A percentile compares a stretch with the other conserved stretches of the same genome.
These are phyloP conservation scores for Penicillium paneum DNA, from an alignment of 2,329 filamentous ascomycete species.

Conservation along the genomic window DNA sequence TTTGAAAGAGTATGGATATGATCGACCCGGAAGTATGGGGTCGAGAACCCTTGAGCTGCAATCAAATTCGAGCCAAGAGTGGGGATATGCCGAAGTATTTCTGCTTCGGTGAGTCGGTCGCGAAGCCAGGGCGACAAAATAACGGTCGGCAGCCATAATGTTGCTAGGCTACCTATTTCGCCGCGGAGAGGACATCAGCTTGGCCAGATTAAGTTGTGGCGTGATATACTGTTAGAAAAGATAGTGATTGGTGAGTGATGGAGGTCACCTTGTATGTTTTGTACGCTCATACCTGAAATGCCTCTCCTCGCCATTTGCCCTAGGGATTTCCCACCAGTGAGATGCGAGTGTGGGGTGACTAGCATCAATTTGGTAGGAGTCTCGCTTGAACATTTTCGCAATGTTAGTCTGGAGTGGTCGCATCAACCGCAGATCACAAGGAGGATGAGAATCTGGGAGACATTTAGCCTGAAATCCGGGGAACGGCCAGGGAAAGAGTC, in stretches of 20 bases:
- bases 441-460: background rate
- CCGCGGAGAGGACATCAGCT: conserved; percentile 16
- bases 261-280: conserved; percentile 6
- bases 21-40: background rate
- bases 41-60: background rate
- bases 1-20: background rate
- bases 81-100: conserved; percentile 10
- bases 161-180: conserved; percentile 11
- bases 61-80: background rate
- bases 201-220: background rate
- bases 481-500: background rate
- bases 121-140: background rate
- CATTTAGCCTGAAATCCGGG: conserved; percentile 9
- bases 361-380: background rate
- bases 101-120: background rate
- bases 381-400: background rate
- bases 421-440: background rate
- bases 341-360: conserved; percentile 3
- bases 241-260: conserved; percentile 7
- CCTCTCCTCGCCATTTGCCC: background rate
- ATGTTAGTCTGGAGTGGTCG: background rate
- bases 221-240: background rate
- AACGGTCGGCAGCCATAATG: background rate
- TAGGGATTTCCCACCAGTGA: conserved; percentile 18
- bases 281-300: background rate